Evolutionary conservation across 2,329 filamentous ascomycete species (phyloP).

Genomic region (Fusarium falciforme): DNA sequence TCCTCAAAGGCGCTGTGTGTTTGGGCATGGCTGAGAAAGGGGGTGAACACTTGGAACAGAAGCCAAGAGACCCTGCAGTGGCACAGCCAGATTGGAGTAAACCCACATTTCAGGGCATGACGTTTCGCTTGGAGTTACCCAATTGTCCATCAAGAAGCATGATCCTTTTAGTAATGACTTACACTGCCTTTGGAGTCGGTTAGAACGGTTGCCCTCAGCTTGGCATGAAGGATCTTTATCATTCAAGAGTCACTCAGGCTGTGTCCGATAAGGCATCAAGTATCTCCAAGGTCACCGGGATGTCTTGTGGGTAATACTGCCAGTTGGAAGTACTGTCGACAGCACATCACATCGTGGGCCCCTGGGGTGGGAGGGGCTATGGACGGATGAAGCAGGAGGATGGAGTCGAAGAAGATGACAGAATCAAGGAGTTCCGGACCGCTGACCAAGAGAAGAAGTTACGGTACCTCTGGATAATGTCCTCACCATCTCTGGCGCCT

Average conservation of each 20-base stretch:
- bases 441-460: not conserved
- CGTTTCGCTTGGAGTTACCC: not conserved
- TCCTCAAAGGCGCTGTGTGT: not conserved
- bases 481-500: not conserved
- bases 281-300: not conserved
- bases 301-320: not conserved
- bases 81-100: not conserved
- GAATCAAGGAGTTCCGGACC: not conserved
- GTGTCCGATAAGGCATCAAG: not conserved
- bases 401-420: not conserved
- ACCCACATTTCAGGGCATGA: not conserved
- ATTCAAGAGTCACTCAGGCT: not conserved
- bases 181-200: not conserved
- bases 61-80: not conserved
- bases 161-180: not conserved
- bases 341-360: not conserved
- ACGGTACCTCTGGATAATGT: not conserved
- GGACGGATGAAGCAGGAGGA: not conserved
- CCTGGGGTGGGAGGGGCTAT: not conserved
- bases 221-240: not conserved
- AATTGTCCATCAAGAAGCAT: not conserved
- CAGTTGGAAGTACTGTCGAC: not conserved
- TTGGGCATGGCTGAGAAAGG: not conserved
- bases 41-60: not conserved
- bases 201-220: not conserved